Conservation (phyloP, 352 stramenopile species). For the Chrysophaeum taylorii region DNA sequence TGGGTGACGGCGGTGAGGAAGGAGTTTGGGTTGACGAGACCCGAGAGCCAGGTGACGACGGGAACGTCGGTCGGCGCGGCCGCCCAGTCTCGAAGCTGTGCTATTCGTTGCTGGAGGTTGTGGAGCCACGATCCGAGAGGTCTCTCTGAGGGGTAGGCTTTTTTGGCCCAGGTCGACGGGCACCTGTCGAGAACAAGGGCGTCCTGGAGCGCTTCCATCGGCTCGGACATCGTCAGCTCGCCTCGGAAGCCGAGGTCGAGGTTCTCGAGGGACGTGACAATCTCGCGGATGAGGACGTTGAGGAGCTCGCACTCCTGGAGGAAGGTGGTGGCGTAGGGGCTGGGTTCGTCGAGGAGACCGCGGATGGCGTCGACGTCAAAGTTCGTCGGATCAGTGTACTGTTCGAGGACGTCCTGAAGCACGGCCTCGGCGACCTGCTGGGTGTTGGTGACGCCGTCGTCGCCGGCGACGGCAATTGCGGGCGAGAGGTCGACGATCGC, state of each 20-base stretch:
- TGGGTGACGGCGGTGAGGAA: conserved; percentile 86
- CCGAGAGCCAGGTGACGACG: conserved; percentile 72
- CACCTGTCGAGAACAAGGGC: conserved; percentile 61
- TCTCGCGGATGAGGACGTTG: conserved; percentile 61
- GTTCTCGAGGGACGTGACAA: conserved; percentile 60
- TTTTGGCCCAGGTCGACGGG: conserved; percentile 54
- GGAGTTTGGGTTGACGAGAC: conserved; percentile 83
- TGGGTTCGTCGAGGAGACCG: conserved; percentile 54
- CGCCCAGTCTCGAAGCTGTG: conserved; percentile 71
- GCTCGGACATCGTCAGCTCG: conserved; percentile 69
- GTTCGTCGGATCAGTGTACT: conserved; percentile 57
- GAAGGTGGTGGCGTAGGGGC: conserved; percentile 75
- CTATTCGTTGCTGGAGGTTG: conserved; percentile 66
- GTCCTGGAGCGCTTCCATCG: conserved; percentile 65
- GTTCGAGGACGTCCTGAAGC: conserved; percentile 75
- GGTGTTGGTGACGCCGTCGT: conserved; percentile 46
- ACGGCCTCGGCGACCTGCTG: conserved; percentile 68
- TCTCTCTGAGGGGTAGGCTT: conserved; percentile 60
- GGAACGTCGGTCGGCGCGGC: conserved; percentile 58
- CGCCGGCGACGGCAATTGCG: conserved; percentile 27
- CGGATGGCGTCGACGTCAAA: conserved; percentile 33
- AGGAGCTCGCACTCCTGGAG: conserved; percentile 75
- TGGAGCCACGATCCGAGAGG: conserved; percentile 64
- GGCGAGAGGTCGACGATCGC: conserved; percentile 57
- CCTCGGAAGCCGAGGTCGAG: conserved; percentile 68